Conservation (phyloP, 352 stramenopile species). For the Globisporangium radiosum region DNA sequence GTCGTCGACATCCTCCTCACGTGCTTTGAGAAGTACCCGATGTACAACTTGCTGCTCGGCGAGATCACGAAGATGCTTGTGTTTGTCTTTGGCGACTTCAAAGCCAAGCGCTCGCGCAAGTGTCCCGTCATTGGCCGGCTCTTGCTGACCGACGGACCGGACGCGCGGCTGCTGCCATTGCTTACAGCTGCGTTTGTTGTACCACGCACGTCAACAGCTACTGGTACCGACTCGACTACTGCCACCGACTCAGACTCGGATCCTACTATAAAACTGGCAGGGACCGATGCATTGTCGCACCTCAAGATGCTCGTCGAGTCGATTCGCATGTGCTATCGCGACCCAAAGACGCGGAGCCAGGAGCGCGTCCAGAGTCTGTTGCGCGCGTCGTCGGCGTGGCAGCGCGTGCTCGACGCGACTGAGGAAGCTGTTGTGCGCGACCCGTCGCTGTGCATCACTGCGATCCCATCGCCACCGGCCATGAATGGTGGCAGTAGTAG, state of each 20-base stretch:
- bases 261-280: conserved; percentile 16
- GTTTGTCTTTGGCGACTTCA: conserved; percentile 82
- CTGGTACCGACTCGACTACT: no score
- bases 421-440: conserved; percentile 43
- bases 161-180: conserved; percentile 52
- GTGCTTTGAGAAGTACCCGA: conserved; percentile 81
- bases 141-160: conserved; percentile 38
- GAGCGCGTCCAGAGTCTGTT: conserved; percentile 54
- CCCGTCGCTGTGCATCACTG: conserved; percentile 52
- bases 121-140: conserved; percentile 77
- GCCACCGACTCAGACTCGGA: no score
- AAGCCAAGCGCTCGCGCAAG: conserved; percentile 75
- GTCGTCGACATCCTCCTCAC: conserved; percentile 62
- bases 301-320: conserved; percentile 80
- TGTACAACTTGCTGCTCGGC: conserved; percentile 64
- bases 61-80: conserved; percentile 85
- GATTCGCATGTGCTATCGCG: conserved; percentile 67
- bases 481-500: conserved; percentile 9
- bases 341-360: conserved; percentile 68
- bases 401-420: conserved; percentile 41
- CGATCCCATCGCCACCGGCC: conserved; percentile 28
- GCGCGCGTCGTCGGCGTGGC: conserved; percentile 44
- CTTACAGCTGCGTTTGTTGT: conserved; percentile 47
- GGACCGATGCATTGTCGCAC: conserved; percentile 68
- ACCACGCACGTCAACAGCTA: neutral